Percentiles rank a stretch among this genome's conserved stretches.
phyloP scores from a whole-genome alignment of 768 basidiomycete genomes.

The Podaxis sp. region DNA sequence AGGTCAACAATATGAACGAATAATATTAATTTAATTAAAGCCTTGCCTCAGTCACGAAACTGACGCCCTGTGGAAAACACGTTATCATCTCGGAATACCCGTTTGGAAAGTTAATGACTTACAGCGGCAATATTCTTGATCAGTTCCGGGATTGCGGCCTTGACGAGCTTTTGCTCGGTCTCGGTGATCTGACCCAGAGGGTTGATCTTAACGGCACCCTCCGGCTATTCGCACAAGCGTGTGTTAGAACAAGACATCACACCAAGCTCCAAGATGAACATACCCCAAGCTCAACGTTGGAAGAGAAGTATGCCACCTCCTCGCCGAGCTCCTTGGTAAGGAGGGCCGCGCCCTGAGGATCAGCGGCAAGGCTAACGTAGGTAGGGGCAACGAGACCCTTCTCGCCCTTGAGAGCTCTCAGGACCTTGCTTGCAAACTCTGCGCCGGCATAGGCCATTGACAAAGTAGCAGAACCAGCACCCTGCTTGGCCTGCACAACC shows the following conservation, averaged over 20 bases:
- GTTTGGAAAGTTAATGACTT: constrained; percentile 18
- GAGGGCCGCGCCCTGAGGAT: constrained; percentile 66
- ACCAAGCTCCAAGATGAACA: constrained; percentile 23
- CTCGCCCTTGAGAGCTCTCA: constrained; percentile 85
- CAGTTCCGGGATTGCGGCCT: constrained; percentile 81
- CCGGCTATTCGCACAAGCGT: constrained; percentile 42
- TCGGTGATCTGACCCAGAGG: constrained; percentile 74
- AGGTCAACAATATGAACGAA: background rate
- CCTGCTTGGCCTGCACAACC: constrained; percentile 97
- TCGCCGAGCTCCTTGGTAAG: constrained; percentile 75
- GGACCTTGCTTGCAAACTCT: constrained; percentile 80
- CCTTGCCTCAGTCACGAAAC: constrained; percentile 32
- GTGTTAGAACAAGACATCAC: constrained; percentile 6
- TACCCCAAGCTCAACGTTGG: constrained; percentile 86
- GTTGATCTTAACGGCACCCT: constrained; percentile 81
- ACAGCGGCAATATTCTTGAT: constrained; percentile 70
- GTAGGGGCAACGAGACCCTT: constrained; percentile 82
- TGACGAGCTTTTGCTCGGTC: constrained; percentile 73
- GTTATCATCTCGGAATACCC: background rate
- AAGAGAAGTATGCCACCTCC: constrained; percentile 85
- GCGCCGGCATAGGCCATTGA: constrained; percentile 96
- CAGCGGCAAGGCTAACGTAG: constrained; percentile 78
- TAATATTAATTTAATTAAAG: constrained; percentile 11
- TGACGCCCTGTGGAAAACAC: constrained; percentile 28
- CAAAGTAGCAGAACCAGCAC: constrained; percentile 91